Evolutionary conservation across 805 yeast genomes (phyloP).

Genomic region (Kodamaea neixiangensis): DNA sequence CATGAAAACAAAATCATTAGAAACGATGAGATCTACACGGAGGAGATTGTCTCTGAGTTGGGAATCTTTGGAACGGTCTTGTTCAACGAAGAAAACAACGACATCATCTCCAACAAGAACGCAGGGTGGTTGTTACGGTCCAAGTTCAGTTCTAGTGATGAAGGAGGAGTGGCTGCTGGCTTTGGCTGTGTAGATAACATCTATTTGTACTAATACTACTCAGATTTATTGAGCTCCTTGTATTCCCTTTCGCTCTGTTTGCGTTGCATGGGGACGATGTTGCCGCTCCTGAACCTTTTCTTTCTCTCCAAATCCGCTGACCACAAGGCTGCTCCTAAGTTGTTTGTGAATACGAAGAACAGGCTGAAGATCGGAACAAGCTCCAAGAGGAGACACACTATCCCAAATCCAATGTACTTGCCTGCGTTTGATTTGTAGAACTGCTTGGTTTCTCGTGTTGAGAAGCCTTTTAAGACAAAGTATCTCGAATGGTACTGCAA

Average conservation of each 20-base stretch:
- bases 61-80: conserved; percentile 87
- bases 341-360: conserved; percentile 58
- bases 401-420: conserved; percentile 54
- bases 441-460: conserved; percentile 39
- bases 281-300: conserved; percentile 7
- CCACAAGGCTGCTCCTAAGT: conserved; percentile 68
- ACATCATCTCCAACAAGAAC: conserved; percentile 59
- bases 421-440: conserved; percentile 39
- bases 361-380: conserved; percentile 54
- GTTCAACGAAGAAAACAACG: conserved; percentile 65
- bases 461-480: conserved; percentile 55
- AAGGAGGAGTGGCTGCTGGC: conserved; percentile 99
- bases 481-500: conserved; percentile 55
- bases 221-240: background rate
- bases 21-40: conserved; percentile 60
- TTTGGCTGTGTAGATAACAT: conserved; percentile 94
- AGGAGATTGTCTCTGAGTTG: conserved; percentile 82
- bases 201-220: conserved; percentile 43
- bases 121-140: conserved; percentile 90
- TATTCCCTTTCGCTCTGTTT: background rate
- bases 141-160: conserved; percentile 83
- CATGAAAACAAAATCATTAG: conserved; percentile 70
- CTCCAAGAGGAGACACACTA: conserved; percentile 52
- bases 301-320: conserved; percentile 33
- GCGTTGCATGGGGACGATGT: background rate